A percentile compares a stretch with the other conserved stretches of the same genome.
phyloP scores from a whole-genome alignment of 2,329 filamentous ascomycete genomes.

The Sporothrix brunneoviolacea region DNA sequence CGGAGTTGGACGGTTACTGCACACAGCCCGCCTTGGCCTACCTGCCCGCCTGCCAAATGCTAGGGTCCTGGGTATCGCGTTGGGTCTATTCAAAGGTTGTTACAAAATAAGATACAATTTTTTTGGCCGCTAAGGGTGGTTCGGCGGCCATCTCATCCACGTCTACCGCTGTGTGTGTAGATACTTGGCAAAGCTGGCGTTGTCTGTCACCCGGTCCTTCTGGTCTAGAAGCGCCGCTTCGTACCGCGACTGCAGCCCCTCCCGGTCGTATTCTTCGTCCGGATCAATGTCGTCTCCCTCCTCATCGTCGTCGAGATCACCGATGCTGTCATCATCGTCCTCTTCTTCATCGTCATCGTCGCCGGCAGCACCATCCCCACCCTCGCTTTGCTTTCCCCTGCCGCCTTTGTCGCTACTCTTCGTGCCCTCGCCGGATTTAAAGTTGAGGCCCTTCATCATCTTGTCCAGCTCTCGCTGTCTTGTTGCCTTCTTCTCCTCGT shows the following conservation, averaged over 20 bases:
- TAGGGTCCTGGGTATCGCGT: no score
- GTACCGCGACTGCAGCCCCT: constrained; percentile 69
- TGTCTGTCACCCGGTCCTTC: constrained; percentile 42
- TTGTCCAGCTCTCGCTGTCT: constrained; percentile 80
- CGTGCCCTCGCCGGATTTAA: constrained; percentile 23
- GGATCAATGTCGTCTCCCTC: constrained; percentile 52
- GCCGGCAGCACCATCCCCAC: constrained; percentile 25
- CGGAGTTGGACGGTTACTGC: constrained; percentile 9
- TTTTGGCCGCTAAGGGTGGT: not conserved
- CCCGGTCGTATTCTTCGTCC: constrained; percentile 53
- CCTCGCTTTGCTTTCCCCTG: constrained; percentile 25
- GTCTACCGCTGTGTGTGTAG: constrained; percentile 36
- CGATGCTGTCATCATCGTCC: constrained; percentile 33
- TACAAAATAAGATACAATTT: not conserved
- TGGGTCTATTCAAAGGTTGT: no score
- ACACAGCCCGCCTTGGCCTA: not conserved
- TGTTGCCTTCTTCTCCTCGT: constrained; percentile 63
- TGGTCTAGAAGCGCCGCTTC: constrained; percentile 60
- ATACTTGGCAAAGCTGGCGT: constrained; percentile 58
- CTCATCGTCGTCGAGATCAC: constrained; percentile 41
- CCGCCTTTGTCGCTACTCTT: constrained; percentile 24
- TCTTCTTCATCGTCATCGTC: constrained; percentile 35
- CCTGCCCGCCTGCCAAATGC: no score
- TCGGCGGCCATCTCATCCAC: not conserved
- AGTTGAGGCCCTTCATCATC: constrained; percentile 86